Evolutionary conservation across 2,329 filamentous ascomycete genomes (phyloP).

Genomic region (Tolypocladium capitatum): DNA sequence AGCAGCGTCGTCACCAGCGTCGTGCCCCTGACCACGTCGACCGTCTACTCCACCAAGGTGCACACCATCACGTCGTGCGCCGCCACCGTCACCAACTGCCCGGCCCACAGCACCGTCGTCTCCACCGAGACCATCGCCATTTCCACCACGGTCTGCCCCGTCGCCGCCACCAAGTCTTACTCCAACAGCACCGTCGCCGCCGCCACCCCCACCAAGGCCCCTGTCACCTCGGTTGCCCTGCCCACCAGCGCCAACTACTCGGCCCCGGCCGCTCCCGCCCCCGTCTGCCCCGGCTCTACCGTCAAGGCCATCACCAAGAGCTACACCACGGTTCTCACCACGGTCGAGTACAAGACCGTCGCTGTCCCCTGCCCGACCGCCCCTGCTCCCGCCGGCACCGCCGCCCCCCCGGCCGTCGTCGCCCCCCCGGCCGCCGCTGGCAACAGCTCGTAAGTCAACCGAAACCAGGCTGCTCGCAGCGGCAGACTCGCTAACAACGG

Average conservation of each 20-base stretch:
- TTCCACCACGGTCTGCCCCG: conserved; percentile 23
- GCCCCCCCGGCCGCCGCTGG: conserved; percentile 25
- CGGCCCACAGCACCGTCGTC: conserved; percentile 24
- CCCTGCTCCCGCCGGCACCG: conserved; percentile 4
- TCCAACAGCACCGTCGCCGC: conserved; percentile 13
- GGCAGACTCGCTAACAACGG: neutral
- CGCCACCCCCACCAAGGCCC: too few relatives aligned
- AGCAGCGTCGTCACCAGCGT: conserved; percentile 24
- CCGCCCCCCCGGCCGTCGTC: conserved; percentile 26
- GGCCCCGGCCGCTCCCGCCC: too few relatives aligned
- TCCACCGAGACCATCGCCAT: conserved; percentile 23
- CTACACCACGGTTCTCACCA: conserved; percentile 42
- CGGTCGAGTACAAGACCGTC: conserved; percentile 38
- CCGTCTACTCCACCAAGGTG: conserved; percentile 45
- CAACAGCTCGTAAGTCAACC: conserved; percentile 17
- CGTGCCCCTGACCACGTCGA: conserved; percentile 32
- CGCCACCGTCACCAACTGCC: conserved; percentile 50
- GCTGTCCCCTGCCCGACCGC: conserved; percentile 28
- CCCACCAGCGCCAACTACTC: too few relatives aligned
- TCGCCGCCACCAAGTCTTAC: conserved; percentile 7
- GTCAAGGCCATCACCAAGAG: conserved; percentile 41
- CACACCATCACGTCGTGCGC: conserved; percentile 50
- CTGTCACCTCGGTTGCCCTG: too few relatives aligned
- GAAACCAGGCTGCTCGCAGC: too few relatives aligned
- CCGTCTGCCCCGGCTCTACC: conserved; percentile 21